Evolutionary conservation across 352 stramenopile species (phyloP).

Genomic region (Globisporangium recalcitrans): DNA sequence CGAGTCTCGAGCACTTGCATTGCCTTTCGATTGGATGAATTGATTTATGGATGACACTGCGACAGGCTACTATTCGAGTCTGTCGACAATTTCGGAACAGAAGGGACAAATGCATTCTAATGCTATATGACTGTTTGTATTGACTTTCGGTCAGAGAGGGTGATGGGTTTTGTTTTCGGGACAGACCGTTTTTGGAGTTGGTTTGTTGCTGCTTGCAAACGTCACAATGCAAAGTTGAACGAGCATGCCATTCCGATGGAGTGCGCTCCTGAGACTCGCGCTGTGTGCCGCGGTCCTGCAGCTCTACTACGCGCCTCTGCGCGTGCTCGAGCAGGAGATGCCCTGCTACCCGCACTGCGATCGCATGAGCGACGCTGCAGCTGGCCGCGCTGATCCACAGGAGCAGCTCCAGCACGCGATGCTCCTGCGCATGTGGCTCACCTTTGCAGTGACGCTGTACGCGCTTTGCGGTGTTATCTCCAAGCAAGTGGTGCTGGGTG

Average conservation of each 20-base stretch:
- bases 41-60: neutral
- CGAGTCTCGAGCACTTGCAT: conserved; percentile 5
- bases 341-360: neutral
- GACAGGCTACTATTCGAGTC: neutral
- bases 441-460: conserved; percentile 13
- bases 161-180: too few relatives aligned
- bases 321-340: conserved; percentile 6
- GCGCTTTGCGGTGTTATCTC: conserved; percentile 15
- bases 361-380: neutral
- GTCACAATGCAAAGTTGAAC: neutral
- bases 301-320: conserved; percentile 15
- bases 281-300: conserved; percentile 1
- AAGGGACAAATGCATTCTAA: neutral
- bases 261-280: conserved; percentile 1
- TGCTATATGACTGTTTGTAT: too few relatives aligned
- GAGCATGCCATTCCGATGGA: conserved; percentile 1
- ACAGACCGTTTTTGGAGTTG: too few relatives aligned
- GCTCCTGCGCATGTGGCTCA: conserved; percentile 20
- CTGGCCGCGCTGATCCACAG: neutral
- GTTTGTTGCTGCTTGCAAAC: neutral
- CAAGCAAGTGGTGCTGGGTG: conserved; percentile 13
- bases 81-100: neutral
- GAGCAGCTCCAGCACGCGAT: conserved; percentile 9
- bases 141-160: too few relatives aligned
- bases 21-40: neutral